These are phyloP conservation scores for Micromonas pusilla DNA, from an alignment of 139 green algal species.

Conservation along the genomic window DNA sequence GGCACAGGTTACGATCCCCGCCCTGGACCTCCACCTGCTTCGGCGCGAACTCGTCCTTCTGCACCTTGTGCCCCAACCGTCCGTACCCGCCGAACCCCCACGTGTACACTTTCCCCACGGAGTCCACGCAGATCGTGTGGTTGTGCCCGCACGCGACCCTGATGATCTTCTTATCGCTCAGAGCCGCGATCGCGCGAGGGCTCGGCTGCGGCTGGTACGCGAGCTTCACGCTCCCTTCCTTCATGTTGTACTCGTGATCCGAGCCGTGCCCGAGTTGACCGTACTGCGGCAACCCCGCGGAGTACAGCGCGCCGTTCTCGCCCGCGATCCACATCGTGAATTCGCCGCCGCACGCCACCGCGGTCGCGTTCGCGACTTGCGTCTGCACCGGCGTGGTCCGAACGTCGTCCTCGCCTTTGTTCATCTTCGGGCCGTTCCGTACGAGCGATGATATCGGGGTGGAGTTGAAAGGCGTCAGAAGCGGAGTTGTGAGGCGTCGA, in stretches of 20 bases:
- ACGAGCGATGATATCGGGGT: no score
- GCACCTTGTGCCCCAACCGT: conserved; percentile 76
- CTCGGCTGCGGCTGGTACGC: conserved; percentile 75
- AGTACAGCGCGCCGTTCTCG: conserved; percentile 38
- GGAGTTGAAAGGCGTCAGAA: no score
- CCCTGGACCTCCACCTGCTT: conserved; percentile 43
- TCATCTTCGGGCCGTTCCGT: no score
- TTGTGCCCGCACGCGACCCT: conserved; percentile 69
- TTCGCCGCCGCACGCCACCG: conserved; percentile 72
- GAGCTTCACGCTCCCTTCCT: conserved; percentile 72
- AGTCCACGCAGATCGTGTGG: conserved; percentile 62
- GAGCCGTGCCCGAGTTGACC: conserved; percentile 86
- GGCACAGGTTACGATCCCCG: conserved; percentile 29
- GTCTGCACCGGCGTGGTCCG: not conserved
- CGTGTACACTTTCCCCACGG: conserved; percentile 58
- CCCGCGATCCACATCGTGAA: conserved; percentile 76
- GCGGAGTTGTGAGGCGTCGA: no score
- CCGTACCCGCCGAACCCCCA: conserved; percentile 77
- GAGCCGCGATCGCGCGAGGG: conserved; percentile 53
- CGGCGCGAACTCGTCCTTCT: conserved; percentile 51
- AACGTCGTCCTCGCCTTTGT: conserved; percentile 45
- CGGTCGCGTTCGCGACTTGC: conserved; percentile 31
- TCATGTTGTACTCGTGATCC: conserved; percentile 66
- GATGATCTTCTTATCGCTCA: conserved; percentile 50
- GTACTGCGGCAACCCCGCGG: conserved; percentile 72